Percentiles rank a stretch among this genome's conserved stretches.
phyloP scores from a whole-genome alignment of 352 stramenopile genomes.

The Sclerospora graminicola region DNA sequence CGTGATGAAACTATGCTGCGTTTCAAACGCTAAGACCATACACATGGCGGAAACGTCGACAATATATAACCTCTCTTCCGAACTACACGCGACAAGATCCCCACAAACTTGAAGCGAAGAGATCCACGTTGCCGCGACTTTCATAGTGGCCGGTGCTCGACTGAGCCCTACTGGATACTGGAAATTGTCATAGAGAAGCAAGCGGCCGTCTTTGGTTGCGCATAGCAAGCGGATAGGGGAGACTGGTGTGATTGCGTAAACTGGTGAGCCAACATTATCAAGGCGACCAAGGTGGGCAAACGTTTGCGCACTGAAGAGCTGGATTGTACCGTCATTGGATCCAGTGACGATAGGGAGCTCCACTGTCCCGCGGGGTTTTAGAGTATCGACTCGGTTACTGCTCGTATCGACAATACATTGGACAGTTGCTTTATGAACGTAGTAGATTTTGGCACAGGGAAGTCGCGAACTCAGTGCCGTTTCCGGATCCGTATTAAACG shows the following conservation, averaged over 20 bases:
- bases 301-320: constrained; percentile 41
- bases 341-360: constrained; percentile 29
- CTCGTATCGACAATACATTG: constrained; percentile 31
- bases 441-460: constrained; percentile 19
- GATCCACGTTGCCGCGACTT: constrained; percentile 46
- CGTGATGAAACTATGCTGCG: constrained; percentile 42
- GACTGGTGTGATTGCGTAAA: constrained; percentile 39
- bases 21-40: no score
- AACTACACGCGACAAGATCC: constrained; percentile 38
- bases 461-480: constrained; percentile 5
- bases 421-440: constrained; percentile 39
- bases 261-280: constrained; percentile 30
- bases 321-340: constrained; percentile 69
- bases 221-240: constrained; percentile 28
- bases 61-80: constrained; percentile 46
- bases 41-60: constrained; percentile 33
- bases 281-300: constrained; percentile 37
- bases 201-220: constrained; percentile 52
- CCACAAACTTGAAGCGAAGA: constrained; percentile 40
- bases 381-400: constrained; percentile 9
- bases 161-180: no score
- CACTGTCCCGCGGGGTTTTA: constrained; percentile 14
- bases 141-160: no score
- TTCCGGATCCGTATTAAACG: not conserved
- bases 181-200: no score